phyloP scores from a whole-genome alignment of 805 yeast genomes.

The Schwanniomyces sp. region DNA sequence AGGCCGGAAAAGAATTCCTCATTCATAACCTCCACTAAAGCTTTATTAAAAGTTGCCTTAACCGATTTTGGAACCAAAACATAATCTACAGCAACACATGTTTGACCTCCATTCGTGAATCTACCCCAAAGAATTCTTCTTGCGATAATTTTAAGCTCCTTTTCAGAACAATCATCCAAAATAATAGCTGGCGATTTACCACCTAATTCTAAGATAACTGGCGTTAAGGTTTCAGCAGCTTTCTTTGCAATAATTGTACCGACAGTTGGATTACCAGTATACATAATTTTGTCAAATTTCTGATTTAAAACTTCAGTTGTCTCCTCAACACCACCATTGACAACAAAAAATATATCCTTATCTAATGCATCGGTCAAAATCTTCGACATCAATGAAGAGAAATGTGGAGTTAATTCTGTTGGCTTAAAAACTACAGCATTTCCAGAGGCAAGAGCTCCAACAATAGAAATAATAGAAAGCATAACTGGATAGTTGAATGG shows the following conservation, averaged over 20 bases:
- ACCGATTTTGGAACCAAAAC: slow-evolving; percentile 61
- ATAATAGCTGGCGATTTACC: slow-evolving; percentile 89
- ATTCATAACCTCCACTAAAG: slow-evolving; percentile 38
- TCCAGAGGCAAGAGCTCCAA: slow-evolving; percentile 85
- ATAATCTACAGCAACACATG: slow-evolving; percentile 90
- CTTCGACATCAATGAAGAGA: slow-evolving; percentile 55
- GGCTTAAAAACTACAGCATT: slow-evolving; percentile 78
- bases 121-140: slow-evolving; percentile 77
- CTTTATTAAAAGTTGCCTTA: slow-evolving; percentile 50
- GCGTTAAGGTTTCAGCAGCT: slow-evolving; percentile 85
- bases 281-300: slow-evolving; percentile 78
- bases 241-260: slow-evolving; percentile 76
- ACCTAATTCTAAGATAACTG: slow-evolving; percentile 80
- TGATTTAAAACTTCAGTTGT: slow-evolving; percentile 57
- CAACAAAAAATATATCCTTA: slow-evolving; percentile 55
- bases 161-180: slow-evolving; percentile 46
- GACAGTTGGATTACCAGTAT: slow-evolving; percentile 78
- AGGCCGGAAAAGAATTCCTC: slow-evolving; percentile 47
- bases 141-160: slow-evolving; percentile 45
- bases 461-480: slow-evolving; percentile 62
- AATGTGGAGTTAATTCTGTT: slow-evolving; percentile 67
- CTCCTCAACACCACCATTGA: slow-evolving; percentile 72
- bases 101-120: slow-evolving; percentile 82
- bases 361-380: slow-evolving; percentile 55
- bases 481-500: slow-evolving; percentile 82